Base-by-base conservation (phyloP, 257 asterid species). In the Fraxinus excelsior region DNA sequence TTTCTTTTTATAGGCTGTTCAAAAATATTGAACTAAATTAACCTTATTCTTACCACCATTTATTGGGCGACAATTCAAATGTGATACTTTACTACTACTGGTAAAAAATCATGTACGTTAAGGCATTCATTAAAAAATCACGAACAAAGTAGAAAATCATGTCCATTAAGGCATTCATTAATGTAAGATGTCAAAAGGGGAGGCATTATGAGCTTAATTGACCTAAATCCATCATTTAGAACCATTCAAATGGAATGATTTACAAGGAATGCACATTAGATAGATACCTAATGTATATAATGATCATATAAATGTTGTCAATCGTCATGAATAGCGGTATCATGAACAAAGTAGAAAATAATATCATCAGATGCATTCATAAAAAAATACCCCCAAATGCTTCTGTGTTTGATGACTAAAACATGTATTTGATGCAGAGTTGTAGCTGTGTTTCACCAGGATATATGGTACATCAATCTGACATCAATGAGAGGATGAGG, bases 401-500 rank as follows among this genome's bases (percentile, higher is more conserved):
- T 53, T 19, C 10, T 53, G 64, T 19, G 19, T 42, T 38, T 1
- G 32, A 31, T 49, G 73, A 19, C 25, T 10, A 62, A 34, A 58
- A 21, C 35, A 38, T 21, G 37, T 13, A 16, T 21, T 80, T 18
- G 53, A 0, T 72, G 78, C 93, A 95, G 99, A 84, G 79, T 78
- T 84, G 84, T 62, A 80, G 94, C 88, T 87, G 96, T 81, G 97
- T 90, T 83, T 85, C 94, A 28, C 97, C 98, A 4, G 87, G 74
- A n/a, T 96, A 96, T 75, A 93, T 96, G 93, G 82, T 73, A 14
- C 90, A 91, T 2, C 99, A 95, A 68, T 79, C 80, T 49, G 99
- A 95, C 88, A 88, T 95, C 78, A 95, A 91, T 58, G 97, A 91
- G 75, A 87, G 82, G 70, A 95, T 93, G 99, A 84, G 99, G 71